Base-by-base conservation (phyloP, 805 yeast genomes). In the Hanseniaspora hatyaiensis region DNA sequence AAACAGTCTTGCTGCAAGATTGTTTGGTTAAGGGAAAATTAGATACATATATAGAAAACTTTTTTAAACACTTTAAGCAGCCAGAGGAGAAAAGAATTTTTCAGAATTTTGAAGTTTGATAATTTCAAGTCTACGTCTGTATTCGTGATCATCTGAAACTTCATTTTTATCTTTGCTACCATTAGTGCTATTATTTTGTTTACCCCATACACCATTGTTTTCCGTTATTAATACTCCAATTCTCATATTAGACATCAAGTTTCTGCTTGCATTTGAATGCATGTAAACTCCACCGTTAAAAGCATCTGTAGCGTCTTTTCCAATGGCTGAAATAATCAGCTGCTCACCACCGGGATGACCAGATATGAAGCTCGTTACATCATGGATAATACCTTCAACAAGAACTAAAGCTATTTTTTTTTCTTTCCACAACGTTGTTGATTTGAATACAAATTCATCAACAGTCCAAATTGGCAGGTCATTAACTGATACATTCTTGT, bases 311-410 rank as follows among this genome's bases (percentile, higher is more conserved):
- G 95, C 96, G 62, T 88, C 96, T 62, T 82, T 84, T 11, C 96
- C 96, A 50, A 84, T 79, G 1, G 94, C 83, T 0, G 92, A 78
- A 53, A 69, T 70, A 48, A 88, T 76, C 43, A 88, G 71, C 4
- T 88, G 80, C 28, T 77, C 64, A 1, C 97, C 97, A 54, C 97
- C 97, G 1, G 97, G 97, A 63, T 88, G 97, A 57, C 84, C 85
- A 55, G 80, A 79, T 61, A 87, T 78, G 62, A 88, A 88, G 24
- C 92, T 94, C 4, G 95, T 80, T 11, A 89, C 82, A 60, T 88
- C 96, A 63, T 89, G 96, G 22, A 88, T 92, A 44, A 89, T 85
- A 31, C 94, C 94, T 37, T 84, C 83, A 40, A 88, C 85, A 12
- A 86, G 84, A 24, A 86, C 85, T 53, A 86, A 72, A 26, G 81